Evolutionary conservation across 1,139 yeast genomes (phyloP), one percentile per base, ranked within the genome.

Genomic region (Debaryomycetaceae sp.): DNA sequence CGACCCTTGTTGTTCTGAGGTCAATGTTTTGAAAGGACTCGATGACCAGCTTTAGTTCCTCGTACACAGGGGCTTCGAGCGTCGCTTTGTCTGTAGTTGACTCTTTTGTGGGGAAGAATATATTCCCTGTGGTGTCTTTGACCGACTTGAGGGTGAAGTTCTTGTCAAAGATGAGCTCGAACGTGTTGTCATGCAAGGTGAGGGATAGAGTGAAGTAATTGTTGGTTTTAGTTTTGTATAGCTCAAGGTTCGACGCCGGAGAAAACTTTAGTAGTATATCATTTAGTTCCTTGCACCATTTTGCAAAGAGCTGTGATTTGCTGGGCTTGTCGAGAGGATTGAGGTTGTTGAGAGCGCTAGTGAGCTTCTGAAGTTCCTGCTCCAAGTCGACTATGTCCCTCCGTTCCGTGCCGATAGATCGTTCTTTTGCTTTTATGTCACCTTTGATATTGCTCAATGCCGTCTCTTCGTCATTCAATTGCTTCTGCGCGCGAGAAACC

Each of bases 281-380:
- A 40, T 59, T 65, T 57, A 65, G 56, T 36, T 62, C 63, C 40
- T 59, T 57, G 34, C 65, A 55, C 72, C 70, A 66, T 43, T 62
- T 61, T 23, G 68, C 70, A 38, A 49, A 56, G 31, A 49, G 44
- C 27, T 64, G 62, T 41, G 42, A 49, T 9, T 33, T 37, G 23
- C 31, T 39, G 8, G 45, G 42, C 17, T 24, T 38, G 37, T 45
- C 38, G 31, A 24, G 29, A 14, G 44, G 42, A 14, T 42, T 37
- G 14, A 41, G 34, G 37, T 37, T 34, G 34, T 40, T 38, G 6
- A 43, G 24, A 1, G 37, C 41, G 8, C 38, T 9, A 23, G 38
- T 41, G 35, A 52, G 41, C 23, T 48, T 44, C 11, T 33, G 33
- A 34, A 37, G 29, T 36, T 48, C 47, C 11, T 33, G 37, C 23